These are phyloP conservation scores for Aspergillus aculeatus DNA, from an alignment of 2,329 filamentous ascomycete genomes.

Conservation along the genomic window DNA sequence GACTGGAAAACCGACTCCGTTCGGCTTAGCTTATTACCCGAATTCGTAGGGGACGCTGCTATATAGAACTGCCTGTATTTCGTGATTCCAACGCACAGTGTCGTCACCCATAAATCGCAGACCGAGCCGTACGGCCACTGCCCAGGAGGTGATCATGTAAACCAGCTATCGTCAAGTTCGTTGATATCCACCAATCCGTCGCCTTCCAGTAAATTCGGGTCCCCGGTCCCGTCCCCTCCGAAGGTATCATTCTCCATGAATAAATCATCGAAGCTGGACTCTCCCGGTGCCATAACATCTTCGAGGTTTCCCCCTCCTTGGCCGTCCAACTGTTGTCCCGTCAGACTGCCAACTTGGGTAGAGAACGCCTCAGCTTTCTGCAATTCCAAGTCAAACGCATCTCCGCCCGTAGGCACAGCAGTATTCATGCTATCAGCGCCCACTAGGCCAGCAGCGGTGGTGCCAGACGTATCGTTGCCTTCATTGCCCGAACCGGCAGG, in stretches of 20 bases:
- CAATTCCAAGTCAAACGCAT: conserved; percentile 40
- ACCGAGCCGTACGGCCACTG: neutral
- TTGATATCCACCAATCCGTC: conserved; percentile 40
- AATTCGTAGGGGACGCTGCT: neutral
- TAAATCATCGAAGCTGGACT: conserved; percentile 48
- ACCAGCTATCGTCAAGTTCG: conserved; percentile 44
- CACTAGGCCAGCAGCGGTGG: conserved; percentile 30
- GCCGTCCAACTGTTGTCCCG: conserved; percentile 12
- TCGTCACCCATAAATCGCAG: neutral
- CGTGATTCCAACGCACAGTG: neutral
- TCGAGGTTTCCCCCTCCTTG: conserved; percentile 27
- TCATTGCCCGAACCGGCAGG: conserved; percentile 18
- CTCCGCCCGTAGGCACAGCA: conserved; percentile 31
- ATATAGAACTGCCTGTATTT: neutral
- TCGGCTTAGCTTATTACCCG: neutral
- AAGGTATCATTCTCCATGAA: conserved; percentile 43
- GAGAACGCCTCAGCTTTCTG: conserved; percentile 28
- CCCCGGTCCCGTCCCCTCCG: conserved; percentile 30
- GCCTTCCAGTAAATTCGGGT: conserved; percentile 36
- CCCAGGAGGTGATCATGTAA: conserved; percentile 24
- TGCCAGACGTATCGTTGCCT: conserved; percentile 17
- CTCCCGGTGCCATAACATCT: conserved; percentile 39
- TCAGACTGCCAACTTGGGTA: conserved; percentile 19
- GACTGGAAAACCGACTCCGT: neutral
- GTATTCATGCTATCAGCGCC: conserved; percentile 33